Conservation (phyloP, 345 rosid species). For the Citrus hindsii region DNA sequence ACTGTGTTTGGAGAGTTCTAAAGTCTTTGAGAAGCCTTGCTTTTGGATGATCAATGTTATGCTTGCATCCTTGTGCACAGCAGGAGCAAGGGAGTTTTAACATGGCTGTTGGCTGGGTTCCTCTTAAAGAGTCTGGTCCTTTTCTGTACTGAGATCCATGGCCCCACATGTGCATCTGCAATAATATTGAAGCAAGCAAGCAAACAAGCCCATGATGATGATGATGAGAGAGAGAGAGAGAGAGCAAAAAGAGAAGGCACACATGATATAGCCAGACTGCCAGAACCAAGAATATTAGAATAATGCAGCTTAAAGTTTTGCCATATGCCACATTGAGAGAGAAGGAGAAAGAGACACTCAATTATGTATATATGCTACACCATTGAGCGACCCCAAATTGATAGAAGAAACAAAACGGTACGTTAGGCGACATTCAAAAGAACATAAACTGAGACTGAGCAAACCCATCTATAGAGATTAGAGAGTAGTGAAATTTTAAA, state of each 20-base stretch:
- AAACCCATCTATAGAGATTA: too few species aligned
- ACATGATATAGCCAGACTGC: background rate
- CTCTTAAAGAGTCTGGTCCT: conserved; percentile 72
- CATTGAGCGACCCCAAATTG: background rate
- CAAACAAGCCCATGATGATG: background rate
- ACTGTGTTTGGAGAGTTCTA: too few species aligned
- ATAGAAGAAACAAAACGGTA: background rate
- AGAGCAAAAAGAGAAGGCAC: background rate
- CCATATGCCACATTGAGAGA: too few species aligned
- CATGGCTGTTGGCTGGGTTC: conserved; percentile 77
- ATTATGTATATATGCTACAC: background rate
- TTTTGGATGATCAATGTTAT: conserved; percentile 81
- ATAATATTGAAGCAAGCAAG: background rate
- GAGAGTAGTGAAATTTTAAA: too few species aligned
- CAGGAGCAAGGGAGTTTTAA: conserved; percentile 74
- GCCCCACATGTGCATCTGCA: conserved; percentile 93
- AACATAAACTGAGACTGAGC: background rate
- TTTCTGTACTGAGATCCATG: conserved; percentile 90
- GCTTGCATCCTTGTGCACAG: conserved; percentile 62
- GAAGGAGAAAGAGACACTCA: background rate
- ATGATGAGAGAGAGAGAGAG: background rate
- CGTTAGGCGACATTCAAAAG: background rate
- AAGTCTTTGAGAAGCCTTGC: too few species aligned
- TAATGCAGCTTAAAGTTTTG: background rate
- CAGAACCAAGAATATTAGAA: background rate